These are phyloP conservation scores for Erysiphe neolycopersici DNA, from an alignment of 2,329 filamentous ascomycete genomes.

Conservation along the genomic window DNA sequence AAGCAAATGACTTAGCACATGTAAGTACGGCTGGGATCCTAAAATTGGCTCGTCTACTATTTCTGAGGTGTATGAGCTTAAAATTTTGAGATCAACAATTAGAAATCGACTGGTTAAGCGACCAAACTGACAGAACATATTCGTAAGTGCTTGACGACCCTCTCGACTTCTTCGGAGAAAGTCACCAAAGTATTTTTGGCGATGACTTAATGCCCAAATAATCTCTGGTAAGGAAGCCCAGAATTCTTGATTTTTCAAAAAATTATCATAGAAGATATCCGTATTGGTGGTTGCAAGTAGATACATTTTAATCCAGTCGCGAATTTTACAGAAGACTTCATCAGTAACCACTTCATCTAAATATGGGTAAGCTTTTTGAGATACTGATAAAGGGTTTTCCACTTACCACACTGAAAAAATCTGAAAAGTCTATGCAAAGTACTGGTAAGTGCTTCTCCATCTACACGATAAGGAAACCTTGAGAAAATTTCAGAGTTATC, in stretches of 20 bases:
- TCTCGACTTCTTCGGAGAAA: slow-evolving; percentile 8
- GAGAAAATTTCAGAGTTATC: slow-evolving; percentile 16
- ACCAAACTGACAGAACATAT: slow-evolving; percentile 15
- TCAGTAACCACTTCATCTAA: slow-evolving; percentile 19
- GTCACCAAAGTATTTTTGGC: slow-evolving; percentile 17
- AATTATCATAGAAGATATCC: slow-evolving; percentile 18
- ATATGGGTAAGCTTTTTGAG: background rate
- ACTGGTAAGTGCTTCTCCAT: slow-evolving; percentile 5
- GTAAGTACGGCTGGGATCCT: slow-evolving; percentile 20
- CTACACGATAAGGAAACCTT: slow-evolving; percentile 19
- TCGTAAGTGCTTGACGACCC: slow-evolving; percentile 7
- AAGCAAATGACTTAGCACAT: slow-evolving; percentile 17
- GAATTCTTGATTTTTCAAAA: slow-evolving; percentile 19
- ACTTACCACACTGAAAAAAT: slow-evolving; percentile 16
- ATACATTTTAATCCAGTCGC: slow-evolving; percentile 24
- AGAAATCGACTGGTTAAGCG: slow-evolving; percentile 25
- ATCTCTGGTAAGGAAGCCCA: slow-evolving; percentile 27
- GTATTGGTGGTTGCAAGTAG: slow-evolving; percentile 17
- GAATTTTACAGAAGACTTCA: slow-evolving; percentile 19
- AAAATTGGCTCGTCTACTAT: slow-evolving; percentile 15
- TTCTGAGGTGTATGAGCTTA: slow-evolving; percentile 9
- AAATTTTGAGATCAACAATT: slow-evolving; percentile 19
- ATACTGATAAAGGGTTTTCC: background rate
- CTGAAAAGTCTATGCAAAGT: slow-evolving; percentile 10
- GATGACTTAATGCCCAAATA: slow-evolving; percentile 16